A percentile compares a stretch with the other conserved stretches of the same genome.
These are phyloP conservation scores for Cylindrotheca closterium DNA, from an alignment of 108 stramenopile genomes.

Conservation along the genomic window DNA sequence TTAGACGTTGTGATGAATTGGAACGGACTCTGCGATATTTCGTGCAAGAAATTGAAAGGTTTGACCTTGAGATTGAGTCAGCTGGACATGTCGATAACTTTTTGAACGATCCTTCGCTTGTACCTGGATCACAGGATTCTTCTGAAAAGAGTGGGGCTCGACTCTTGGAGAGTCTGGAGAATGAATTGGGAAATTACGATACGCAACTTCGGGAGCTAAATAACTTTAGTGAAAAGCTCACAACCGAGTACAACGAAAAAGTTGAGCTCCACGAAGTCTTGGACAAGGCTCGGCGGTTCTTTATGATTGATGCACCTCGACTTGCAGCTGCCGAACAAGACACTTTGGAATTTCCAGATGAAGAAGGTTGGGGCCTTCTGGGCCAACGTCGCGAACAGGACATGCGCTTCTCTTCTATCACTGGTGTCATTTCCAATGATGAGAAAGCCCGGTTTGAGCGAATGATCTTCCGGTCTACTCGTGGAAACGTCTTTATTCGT, in stretches of 20 bases:
- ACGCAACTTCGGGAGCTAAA: conserved; percentile 93
- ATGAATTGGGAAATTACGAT: conserved; percentile 91
- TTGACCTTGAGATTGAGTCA: conserved; percentile 73
- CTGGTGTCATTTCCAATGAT: conserved; percentile 89
- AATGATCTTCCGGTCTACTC: conserved; percentile 96
- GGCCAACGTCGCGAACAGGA: conserved; percentile 77
- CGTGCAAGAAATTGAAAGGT: conserved; percentile 85
- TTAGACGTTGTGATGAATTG: conserved; percentile 97
- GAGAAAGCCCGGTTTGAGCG: conserved; percentile 94
- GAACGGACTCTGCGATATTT: conserved; percentile 97
- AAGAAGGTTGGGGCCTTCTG: conserved; percentile 1
- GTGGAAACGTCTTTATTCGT: conserved; percentile 95
- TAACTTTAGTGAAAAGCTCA: conserved; percentile 91
- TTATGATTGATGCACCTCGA: conserved; percentile 85
- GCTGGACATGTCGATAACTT: conserved; percentile 74
- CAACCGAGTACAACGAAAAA: conserved; percentile 97
- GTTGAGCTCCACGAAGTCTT: conserved; percentile 94
- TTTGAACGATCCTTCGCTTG: conserved; percentile 33
- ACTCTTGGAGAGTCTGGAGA: conserved; percentile 85
- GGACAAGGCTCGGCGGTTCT: conserved; percentile 91
- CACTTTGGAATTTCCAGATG: conserved; percentile 11
- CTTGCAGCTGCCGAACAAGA: conserved; percentile 18
- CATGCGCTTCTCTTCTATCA: conserved; percentile 94
- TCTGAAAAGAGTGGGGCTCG: conserved; percentile 58
- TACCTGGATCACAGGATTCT: conserved; percentile 27